Base-by-base conservation (phyloP, 139 green algal species). In the Coelastrella sp. region DNA sequence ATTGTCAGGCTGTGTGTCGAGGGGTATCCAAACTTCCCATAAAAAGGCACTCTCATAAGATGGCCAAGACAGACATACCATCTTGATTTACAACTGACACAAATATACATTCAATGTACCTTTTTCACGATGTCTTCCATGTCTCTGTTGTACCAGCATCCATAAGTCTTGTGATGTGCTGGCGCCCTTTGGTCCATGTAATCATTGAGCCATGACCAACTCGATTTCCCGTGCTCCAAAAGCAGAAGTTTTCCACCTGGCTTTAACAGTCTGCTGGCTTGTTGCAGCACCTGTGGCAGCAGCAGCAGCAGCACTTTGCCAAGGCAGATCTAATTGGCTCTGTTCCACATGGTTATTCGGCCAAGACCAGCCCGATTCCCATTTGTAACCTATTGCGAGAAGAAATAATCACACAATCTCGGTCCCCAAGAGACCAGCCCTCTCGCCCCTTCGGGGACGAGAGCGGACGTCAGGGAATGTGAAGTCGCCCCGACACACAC, bases 111-210 rank as follows among this genome's bases (percentile, higher is more conserved):
- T 7, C 19, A 59, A 5, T 86, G n/a, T 87, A 94, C 92, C 85
- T 96, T 74, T 7, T 79, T 10, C n/a, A 98, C 92, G 23, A 97
- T 90, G 5, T 66, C 80, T 56, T 88, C 56, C 7, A 98, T 97
- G 86, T 96, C 94, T 60, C 93, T 90, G 89, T 98, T 97, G 91
- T 93, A 97, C 83, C 87, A 92, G 92, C 96, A 98, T 4, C 95
- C 96, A 92, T 94, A 98, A 11, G 94, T 94, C 7, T 20, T 23
- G 32, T 81, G 47, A 86, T 97, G 96, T 77, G 75, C 32, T 19
- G 57, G 65, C 14, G 76, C 75, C 0, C 56, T 73, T 6, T 14
- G 47, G 78, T 90, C 79, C 83, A 91, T 84, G 23, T 76, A 56
- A 2, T 74, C 22, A 64, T 88, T 84, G 5, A 85, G 76, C 86